These are phyloP conservation scores for Chaetomium tenue DNA, from an alignment of 495 filamentous ascomycete species.

Conservation along the genomic window DNA sequence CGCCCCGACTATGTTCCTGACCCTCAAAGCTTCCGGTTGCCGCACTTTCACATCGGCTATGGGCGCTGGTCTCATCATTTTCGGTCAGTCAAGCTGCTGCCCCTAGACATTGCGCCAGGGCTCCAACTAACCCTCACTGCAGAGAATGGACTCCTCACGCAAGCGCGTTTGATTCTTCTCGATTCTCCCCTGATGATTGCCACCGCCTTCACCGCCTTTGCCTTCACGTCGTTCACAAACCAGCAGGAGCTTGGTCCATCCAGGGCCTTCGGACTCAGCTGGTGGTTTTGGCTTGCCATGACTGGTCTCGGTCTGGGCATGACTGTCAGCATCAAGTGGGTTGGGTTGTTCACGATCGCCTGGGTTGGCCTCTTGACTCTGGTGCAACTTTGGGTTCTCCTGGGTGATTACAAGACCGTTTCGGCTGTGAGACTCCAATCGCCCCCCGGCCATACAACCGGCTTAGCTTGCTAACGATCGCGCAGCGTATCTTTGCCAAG, in stretches of 20 bases:
- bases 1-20: conserved; percentile 89
- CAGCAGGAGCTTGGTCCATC: conserved; percentile 90
- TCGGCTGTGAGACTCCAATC: conserved; percentile 55
- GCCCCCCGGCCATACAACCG: neutral
- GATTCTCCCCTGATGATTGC: conserved; percentile 93
- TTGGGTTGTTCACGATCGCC: conserved; percentile 96
- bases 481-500: conserved; percentile 80
- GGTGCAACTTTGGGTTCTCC: conserved; percentile 89
- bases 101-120: neutral
- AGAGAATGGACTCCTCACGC: conserved; percentile 95
- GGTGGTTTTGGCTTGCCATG: conserved; percentile 96
- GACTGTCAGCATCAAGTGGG: conserved; percentile 97
- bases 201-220: conserved; percentile 85
- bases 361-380: conserved; percentile 93
- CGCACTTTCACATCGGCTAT: conserved; percentile 77
- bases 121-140: conserved; percentile 12
- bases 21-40: conserved; percentile 86
- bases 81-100: conserved; percentile 58
- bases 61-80: conserved; percentile 82
- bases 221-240: conserved; percentile 92
- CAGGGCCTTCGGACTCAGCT: conserved; percentile 79
- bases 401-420: conserved; percentile 82
- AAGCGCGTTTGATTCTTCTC: conserved; percentile 91
- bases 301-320: conserved; percentile 87
- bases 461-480: conserved; percentile 20